phyloP scores from a whole-genome alignment of 257 asterid species.

The Nicotiana undulata region DNA sequence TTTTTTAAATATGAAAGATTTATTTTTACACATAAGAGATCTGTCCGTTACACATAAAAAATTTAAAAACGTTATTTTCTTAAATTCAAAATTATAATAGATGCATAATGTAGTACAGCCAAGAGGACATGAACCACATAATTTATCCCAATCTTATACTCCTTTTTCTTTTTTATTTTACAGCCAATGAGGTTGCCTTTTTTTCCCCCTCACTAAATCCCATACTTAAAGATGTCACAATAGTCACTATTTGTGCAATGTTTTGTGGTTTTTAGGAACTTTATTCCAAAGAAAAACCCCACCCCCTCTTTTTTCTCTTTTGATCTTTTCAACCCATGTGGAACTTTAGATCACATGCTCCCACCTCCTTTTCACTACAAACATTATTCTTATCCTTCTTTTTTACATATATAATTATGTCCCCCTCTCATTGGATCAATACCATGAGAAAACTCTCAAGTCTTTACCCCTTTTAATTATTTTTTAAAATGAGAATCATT shows the following conservation, averaged over 20 bases:
- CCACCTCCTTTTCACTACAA: slow-evolving; percentile 30
- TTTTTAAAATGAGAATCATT: slow-evolving; percentile 18
- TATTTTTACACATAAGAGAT: too few species aligned
- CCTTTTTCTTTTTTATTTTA: background rate
- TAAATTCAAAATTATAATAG: too few species aligned
- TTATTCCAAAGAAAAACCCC: slow-evolving; percentile 11
- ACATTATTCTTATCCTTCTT: slow-evolving; percentile 39
- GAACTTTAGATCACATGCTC: slow-evolving; percentile 58
- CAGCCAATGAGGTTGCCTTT: slow-evolving; percentile 5
- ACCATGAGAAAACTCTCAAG: slow-evolving; percentile 18
- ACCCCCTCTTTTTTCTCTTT: slow-evolving; percentile 2
- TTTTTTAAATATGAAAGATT: too few species aligned
- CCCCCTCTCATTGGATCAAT: slow-evolving; percentile 34
- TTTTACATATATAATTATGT: slow-evolving; percentile 13
- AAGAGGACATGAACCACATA: slow-evolving; percentile 37
- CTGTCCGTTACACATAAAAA: too few species aligned
- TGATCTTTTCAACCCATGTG: slow-evolving; percentile 25
- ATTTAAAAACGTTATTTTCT: too few species aligned
- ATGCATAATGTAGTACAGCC: background rate
- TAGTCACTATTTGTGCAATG: slow-evolving; percentile 11
- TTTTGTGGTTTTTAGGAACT: slow-evolving; percentile 10
- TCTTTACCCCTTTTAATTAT: background rate
- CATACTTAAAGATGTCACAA: background rate
- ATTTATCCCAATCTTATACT: slow-evolving; percentile 19
- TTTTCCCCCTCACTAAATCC: background rate